Conservation (phyloP, 495 filamentous ascomycete genomes). For the Hypoxylon lienhwacheense region DNA sequence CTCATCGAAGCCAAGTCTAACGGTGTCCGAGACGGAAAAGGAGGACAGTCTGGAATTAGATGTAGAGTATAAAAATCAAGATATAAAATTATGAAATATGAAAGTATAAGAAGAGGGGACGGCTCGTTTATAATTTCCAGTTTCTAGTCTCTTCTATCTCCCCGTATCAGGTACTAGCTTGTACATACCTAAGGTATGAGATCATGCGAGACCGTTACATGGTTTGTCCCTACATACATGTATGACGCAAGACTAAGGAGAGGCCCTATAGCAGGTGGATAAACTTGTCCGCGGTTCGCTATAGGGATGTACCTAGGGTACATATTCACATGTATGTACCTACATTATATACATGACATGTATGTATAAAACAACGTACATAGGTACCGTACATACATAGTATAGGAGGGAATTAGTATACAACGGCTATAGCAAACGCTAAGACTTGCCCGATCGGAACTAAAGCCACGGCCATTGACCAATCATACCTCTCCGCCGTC, state of each 20-base stretch:
- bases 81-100: slow-evolving; percentile 3
- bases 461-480: slow-evolving; percentile 4
- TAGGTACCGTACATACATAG: too few species aligned
- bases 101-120: too few species aligned
- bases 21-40: too few species aligned
- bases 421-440: slow-evolving; percentile 1
- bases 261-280: too few species aligned
- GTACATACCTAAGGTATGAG: slow-evolving; percentile 6
- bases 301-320: neutral
- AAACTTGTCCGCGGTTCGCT: neutral
- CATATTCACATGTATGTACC: neutral
- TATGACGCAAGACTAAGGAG: too few species aligned
- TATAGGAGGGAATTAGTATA: neutral
- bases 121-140: too few species aligned
- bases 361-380: neutral
- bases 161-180: too few species aligned
- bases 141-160: slow-evolving; percentile 26
- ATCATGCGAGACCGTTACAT: too few species aligned
- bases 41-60: too few species aligned
- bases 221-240: too few species aligned
- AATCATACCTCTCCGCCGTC: slow-evolving; percentile 4
- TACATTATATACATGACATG: neutral
- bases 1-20: too few species aligned
- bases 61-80: neutral
- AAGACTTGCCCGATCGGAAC: slow-evolving; percentile 26